A percentile compares a stretch with the other conserved stretches of the same genome.
phyloP scores from a whole-genome alignment of 345 rosid species.

The Kandelia obovata region DNA sequence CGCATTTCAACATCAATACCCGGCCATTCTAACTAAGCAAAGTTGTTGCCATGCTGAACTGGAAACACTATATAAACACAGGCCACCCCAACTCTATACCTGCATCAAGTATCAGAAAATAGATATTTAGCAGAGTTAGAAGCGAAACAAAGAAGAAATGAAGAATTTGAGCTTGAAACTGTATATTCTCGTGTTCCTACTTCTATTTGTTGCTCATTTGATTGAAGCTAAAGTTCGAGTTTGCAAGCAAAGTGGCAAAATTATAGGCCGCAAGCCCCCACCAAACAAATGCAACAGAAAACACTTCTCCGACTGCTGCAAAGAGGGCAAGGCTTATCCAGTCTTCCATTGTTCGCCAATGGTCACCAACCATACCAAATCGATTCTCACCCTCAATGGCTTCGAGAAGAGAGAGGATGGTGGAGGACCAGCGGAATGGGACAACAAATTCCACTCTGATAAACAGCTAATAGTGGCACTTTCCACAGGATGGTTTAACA shows the following conservation, averaged over 20 bases:
- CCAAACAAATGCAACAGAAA: conserved; percentile 33
- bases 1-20: too few species aligned
- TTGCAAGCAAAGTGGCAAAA: conserved; percentile 30
- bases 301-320: conserved; percentile 29
- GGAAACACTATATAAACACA: too few species aligned
- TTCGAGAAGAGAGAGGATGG: conserved; percentile 21
- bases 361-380: conserved; percentile 17
- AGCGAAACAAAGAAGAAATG: neutral
- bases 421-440: conserved; percentile 26
- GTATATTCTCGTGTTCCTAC: neutral
- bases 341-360: conserved; percentile 19
- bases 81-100: neutral
- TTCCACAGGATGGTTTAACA: conserved; percentile 32
- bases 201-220: neutral
- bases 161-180: neutral
- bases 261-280: conserved; percentile 28
- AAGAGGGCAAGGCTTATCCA: conserved; percentile 26
- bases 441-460: conserved; percentile 16
- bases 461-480: conserved; percentile 15
- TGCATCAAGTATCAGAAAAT: neutral
- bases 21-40: too few species aligned
- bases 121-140: neutral
- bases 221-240: conserved; percentile 6
- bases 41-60: too few species aligned
- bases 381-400: conserved; percentile 28